Evolutionary conservation across 2,329 filamentous ascomycete species (phyloP), one percentile per base, ranked within the genome.

Genomic region (Colletotrichum costaricense): DNA sequence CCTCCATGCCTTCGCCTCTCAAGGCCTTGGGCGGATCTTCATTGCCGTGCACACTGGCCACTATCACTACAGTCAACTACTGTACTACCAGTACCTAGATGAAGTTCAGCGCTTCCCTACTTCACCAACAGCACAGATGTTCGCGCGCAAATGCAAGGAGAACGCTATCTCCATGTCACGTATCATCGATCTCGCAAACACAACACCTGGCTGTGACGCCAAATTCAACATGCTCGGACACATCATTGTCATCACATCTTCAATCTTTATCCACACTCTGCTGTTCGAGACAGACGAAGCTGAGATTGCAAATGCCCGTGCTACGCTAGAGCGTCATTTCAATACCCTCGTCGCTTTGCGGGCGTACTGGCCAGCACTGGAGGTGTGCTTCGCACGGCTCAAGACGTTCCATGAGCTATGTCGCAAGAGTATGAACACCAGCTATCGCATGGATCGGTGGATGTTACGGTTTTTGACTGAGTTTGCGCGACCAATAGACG

Each of bases 71-170:
- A 80, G 81, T 5, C 83, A 86, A 63, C 79, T 87, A n/a, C 81
- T 88, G 5, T 86, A 84, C 77, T 88, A 87, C 71, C 84, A 84
- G 63, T 87, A 85, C 74, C 79, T 87, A 0, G 77, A 79, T 42
- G 68, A 75, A 38, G 75, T 75, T 11, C 74, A 75, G 6, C 74
- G 68, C 16, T 81, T 83, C 57, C 78, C 80, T 2, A 28, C 63
- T 12, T 75, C 71, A 1, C 65, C 60, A n/a, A 67, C 69, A 7
- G 69, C 76, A 2, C 55, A 58, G 26, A 52, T 69, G 14, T 84
- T 85, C 68, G 82, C 84, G 2, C 75, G 80, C 6, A 82, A 81
- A 64, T 86, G 84, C 75, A 84, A 85, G 72, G 68, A 77, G 2
- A 81, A 86, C 67, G 83, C 85, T 1, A 78, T 80, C 0, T 78